Evolutionary conservation across 2,329 filamentous ascomycete genomes (phyloP).

Genomic region (Fusarium siculi): DNA sequence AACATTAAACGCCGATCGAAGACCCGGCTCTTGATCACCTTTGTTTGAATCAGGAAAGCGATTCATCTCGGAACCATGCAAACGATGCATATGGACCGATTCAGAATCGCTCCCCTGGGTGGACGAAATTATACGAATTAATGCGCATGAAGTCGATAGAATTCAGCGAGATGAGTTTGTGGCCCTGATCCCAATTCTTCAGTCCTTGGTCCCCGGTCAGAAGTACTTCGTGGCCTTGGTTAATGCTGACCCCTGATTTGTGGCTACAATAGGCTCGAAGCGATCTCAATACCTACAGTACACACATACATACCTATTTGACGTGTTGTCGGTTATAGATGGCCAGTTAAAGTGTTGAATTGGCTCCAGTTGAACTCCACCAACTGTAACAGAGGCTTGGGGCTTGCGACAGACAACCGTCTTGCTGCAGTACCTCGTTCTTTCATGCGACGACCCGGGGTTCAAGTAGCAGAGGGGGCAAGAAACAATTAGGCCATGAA

Average conservation of each 20-base stretch:
- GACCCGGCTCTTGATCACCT: conserved; percentile 44
- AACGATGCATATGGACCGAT: conserved; percentile 32
- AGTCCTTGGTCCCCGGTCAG: conserved; percentile 20
- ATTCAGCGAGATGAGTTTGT: conserved; percentile 31
- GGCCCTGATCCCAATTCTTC: conserved; percentile 12
- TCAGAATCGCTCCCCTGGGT: conserved; percentile 24
- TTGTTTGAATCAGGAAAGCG: conserved; percentile 35
- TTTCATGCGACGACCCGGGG: conserved; percentile 17
- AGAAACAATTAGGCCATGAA: conserved; percentile 43
- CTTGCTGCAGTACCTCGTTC: conserved; percentile 2
- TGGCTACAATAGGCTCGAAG: background rate
- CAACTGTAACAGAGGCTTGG: background rate
- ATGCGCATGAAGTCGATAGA: conserved; percentile 35
- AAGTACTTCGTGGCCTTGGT: conserved; percentile 9
- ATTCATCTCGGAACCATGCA: conserved; percentile 42
- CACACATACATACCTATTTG: background rate
- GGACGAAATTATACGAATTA: conserved; percentile 34
- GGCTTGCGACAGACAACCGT: background rate
- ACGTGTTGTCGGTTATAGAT: conserved; percentile 1
- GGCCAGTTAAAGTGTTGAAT: background rate
- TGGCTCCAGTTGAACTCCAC: background rate
- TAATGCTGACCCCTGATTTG: conserved; percentile 8
- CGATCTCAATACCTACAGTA: background rate
- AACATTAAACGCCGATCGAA: conserved; percentile 47
- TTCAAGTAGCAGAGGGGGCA: conserved; percentile 21